Evolutionary conservation across 2,329 filamentous ascomycete species (phyloP).

Genomic region (Tetracladium maxilliforme): DNA sequence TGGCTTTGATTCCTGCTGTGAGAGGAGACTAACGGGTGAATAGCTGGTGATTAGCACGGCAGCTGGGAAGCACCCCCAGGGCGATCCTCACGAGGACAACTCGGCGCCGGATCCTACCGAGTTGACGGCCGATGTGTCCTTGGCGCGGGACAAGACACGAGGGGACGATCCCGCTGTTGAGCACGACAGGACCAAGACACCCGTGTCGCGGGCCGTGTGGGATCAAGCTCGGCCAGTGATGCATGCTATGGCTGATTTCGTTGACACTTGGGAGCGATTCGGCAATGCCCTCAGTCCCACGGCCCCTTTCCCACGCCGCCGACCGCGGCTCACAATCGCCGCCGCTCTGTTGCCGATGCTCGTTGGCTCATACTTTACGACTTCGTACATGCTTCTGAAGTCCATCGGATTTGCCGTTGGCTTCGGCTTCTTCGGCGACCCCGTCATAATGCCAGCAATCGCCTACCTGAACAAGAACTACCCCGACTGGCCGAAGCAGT

Average conservation of each 20-base stretch:
- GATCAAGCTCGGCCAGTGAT: constrained; percentile 60
- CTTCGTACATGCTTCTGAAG: constrained; percentile 49
- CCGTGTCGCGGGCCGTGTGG: constrained; percentile 66
- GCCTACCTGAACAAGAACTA: constrained; percentile 42
- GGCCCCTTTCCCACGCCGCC: constrained; percentile 39
- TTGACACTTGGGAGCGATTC: constrained; percentile 49
- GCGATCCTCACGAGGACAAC: constrained; percentile 34
- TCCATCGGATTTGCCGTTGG: constrained; percentile 51
- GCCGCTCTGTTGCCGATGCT: constrained; percentile 34
- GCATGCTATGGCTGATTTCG: constrained; percentile 43
- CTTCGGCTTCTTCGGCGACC: constrained; percentile 68
- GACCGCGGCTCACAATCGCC: constrained; percentile 38
- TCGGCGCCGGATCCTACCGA: constrained; percentile 46
- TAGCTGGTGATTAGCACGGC: constrained; percentile 61
- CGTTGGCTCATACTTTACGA: constrained; percentile 34
- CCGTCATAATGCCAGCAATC: constrained; percentile 47
- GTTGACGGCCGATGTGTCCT: constrained; percentile 33
- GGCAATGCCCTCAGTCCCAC: constrained; percentile 50
- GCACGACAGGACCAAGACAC: constrained; percentile 66
- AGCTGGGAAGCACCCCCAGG: constrained; percentile 61
- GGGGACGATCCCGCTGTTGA: constrained; percentile 32
- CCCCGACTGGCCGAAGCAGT: constrained; percentile 60
- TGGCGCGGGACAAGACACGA: constrained; percentile 31
- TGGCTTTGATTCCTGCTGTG: too few species aligned
- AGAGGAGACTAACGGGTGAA: too few species aligned